A percentile compares a stretch with the other conserved stretches of the same genome.
These are phyloP conservation scores for Quercus glauca DNA, from an alignment of 306 rosid species.

Conservation along the genomic window DNA sequence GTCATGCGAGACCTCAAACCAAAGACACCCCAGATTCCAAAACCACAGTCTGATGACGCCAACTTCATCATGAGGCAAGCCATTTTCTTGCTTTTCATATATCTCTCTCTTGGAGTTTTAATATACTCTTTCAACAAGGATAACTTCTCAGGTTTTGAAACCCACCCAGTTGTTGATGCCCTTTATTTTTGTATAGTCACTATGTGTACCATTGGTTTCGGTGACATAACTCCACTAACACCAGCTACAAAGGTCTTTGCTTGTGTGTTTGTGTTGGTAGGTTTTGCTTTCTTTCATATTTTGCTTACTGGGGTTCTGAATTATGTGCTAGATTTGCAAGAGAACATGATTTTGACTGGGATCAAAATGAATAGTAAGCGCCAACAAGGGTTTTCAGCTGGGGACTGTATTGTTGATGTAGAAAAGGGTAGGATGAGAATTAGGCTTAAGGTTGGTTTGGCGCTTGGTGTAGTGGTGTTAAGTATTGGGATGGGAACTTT, in stretches of 20 bases:
- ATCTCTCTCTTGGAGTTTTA: conserved; percentile 57
- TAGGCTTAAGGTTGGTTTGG: conserved; percentile 77
- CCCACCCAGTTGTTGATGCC: conserved; percentile 75
- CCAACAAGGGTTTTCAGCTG: conserved; percentile 43
- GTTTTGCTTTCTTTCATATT: conserved; percentile 74
- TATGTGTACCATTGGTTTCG: conserved; percentile 85
- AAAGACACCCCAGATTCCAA: conserved; percentile 33
- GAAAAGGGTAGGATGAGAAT: conserved; percentile 90
- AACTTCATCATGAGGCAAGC: conserved; percentile 63
- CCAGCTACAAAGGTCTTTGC: conserved; percentile 59
- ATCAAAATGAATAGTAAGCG: conserved; percentile 32
- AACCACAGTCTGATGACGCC: conserved; percentile 40
- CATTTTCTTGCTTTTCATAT: conserved; percentile 42
- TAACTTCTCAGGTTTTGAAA: conserved; percentile 58
- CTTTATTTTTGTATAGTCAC: conserved; percentile 82
- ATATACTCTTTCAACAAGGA: conserved; percentile 65
- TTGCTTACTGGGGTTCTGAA: conserved; percentile 73
- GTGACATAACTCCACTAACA: conserved; percentile 69
- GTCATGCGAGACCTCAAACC: conserved; percentile 40
- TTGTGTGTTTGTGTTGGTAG: conserved; percentile 70
- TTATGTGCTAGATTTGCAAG: conserved; percentile 73
- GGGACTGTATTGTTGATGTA: conserved; percentile 67
- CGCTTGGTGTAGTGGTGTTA: conserved; percentile 73
- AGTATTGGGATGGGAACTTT: conserved; percentile 69
- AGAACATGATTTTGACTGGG: conserved; percentile 50